A percentile compares a stretch with the other conserved stretches of the same genome.
phyloP scores from a whole-genome alignment of 2,329 filamentous ascomycete genomes.

The Arthroderma sp. region DNA sequence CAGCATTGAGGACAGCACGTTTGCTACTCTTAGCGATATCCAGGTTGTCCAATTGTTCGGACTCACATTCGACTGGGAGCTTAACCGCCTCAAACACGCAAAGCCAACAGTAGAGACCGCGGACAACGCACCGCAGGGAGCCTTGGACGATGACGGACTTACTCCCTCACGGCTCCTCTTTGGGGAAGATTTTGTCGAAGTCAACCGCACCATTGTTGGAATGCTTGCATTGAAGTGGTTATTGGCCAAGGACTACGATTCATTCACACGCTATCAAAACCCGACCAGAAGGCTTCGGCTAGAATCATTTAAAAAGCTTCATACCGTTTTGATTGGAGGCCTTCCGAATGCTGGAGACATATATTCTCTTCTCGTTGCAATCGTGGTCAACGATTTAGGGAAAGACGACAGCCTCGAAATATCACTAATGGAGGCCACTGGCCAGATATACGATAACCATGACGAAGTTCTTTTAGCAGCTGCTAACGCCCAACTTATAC shows the following conservation, averaged over 20 bases:
- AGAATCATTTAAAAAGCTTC: not conserved
- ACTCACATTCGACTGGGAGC: not conserved
- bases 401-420: not conserved
- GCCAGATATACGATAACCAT: not conserved
- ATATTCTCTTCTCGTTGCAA: conserved; percentile 2
- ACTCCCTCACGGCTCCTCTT: conserved; percentile 23
- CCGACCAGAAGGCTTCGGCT: not conserved
- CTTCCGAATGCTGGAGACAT: not conserved
- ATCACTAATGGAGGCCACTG: not conserved
- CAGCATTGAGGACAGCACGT: not conserved
- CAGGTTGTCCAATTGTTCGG: not conserved
- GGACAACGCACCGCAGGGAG: not conserved
- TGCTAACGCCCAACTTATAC: conserved; percentile 1
- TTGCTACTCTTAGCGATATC: not conserved
- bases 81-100: not conserved
- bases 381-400: conserved; percentile 1
- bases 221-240: conserved; percentile 30
- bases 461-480: conserved; percentile 3
- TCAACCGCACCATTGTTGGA: conserved; percentile 31
- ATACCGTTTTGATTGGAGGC: not conserved
- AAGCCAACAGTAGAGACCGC: not conserved
- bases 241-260: conserved; percentile 24
- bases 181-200: conserved; percentile 24
- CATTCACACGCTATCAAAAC: conserved; percentile 18
- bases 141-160: not conserved